These are phyloP conservation scores for Naganishia vaughanmartiniae DNA, from an alignment of 768 basidiomycete species.

Conservation along the genomic window DNA sequence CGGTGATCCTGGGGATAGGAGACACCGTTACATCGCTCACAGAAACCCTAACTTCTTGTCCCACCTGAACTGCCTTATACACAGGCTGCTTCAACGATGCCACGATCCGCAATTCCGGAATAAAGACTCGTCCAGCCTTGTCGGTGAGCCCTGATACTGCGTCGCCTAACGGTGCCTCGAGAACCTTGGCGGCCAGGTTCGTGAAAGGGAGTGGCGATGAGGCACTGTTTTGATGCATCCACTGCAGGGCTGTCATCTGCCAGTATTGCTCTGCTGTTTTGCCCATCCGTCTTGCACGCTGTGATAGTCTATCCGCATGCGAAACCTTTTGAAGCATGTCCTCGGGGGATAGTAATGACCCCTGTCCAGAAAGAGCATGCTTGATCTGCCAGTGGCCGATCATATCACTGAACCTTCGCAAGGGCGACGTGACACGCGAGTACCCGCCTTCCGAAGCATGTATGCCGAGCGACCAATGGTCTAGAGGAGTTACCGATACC, in stretches of 20 bases:
- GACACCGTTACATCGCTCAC: constrained; percentile 11
- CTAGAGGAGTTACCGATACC: constrained; percentile 53
- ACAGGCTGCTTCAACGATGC: constrained; percentile 7
- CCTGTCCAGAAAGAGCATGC: constrained; percentile 57
- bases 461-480: constrained; percentile 71
- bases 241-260: constrained; percentile 7
- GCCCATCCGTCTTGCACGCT: constrained; percentile 1
- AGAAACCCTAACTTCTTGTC: background rate
- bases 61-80: constrained; percentile 1
- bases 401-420: constrained; percentile 79
- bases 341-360: background rate
- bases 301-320: constrained; percentile 11
- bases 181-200: constrained; percentile 9
- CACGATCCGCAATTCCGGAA: constrained; percentile 1
- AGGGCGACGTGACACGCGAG: constrained; percentile 74
- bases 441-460: constrained; percentile 71
- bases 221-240: background rate
- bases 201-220: constrained; percentile 4
- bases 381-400: constrained; percentile 93
- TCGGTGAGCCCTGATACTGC: constrained; percentile 1
- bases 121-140: constrained; percentile 8
- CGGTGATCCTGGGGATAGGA: background rate
- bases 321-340: constrained; percentile 4
- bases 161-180: constrained; percentile 12
- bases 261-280: constrained; percentile 1